Conservation (phyloP, 257 asterid genomes). For the Fraxinus cuspidata region DNA sequence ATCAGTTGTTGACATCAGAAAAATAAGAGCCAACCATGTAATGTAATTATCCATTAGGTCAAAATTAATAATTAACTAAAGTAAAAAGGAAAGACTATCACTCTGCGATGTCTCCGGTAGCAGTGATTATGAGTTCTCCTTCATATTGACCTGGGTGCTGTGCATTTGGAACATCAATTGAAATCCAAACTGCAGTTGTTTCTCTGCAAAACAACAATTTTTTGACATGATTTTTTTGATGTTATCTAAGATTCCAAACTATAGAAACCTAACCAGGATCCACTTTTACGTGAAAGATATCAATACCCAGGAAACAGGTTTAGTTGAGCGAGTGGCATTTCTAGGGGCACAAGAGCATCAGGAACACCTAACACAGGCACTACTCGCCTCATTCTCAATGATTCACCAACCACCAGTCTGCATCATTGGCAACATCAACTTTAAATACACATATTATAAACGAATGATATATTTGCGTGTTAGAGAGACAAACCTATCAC, state of each 20-base stretch:
- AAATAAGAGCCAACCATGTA: neutral
- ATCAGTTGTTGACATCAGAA: constrained; percentile 2
- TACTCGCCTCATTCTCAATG: constrained; percentile 79
- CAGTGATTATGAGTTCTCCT: constrained; percentile 83
- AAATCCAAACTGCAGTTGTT: constrained; percentile 77
- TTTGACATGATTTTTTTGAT: neutral
- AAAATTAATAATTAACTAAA: constrained; percentile 33
- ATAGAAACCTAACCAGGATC: constrained; percentile 4
- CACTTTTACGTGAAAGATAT: neutral
- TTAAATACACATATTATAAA: constrained; percentile 15
- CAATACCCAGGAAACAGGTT: constrained; percentile 83
- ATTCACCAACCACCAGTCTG: constrained; percentile 85
- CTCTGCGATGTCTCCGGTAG: constrained; percentile 77
- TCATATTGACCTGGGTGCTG: constrained; percentile 98
- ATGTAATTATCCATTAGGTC: constrained; percentile 18
- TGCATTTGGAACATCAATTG: constrained; percentile 75
- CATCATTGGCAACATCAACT: constrained; percentile 27
- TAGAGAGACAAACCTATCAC: constrained; percentile 69
- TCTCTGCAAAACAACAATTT: constrained; percentile 62
- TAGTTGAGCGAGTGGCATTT: constrained; percentile 63
- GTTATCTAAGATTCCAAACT: constrained; percentile 9
- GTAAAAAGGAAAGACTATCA: constrained; percentile 52
- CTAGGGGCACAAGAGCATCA: constrained; percentile 97
- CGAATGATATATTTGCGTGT: constrained; percentile 10
- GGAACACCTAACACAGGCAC: constrained; percentile 91